phyloP scores from a whole-genome alignment of 306 rosid species.

The Phaseolus lunatus region DNA sequence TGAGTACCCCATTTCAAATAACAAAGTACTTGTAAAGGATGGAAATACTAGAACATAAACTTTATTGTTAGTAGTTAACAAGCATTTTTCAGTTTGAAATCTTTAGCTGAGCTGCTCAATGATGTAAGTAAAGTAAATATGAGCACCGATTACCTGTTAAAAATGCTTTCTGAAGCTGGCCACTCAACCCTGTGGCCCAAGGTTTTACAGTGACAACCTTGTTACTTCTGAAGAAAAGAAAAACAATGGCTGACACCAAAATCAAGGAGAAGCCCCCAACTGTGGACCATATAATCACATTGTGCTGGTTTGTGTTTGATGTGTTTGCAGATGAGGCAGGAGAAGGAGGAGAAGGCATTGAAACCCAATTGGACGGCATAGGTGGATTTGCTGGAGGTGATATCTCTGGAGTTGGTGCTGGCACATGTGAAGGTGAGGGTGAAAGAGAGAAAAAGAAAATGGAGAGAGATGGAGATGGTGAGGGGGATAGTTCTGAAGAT shows the following conservation, averaged over 20 bases:
- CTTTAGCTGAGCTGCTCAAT: neutral
- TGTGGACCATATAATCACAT: constrained; percentile 54
- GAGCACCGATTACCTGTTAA: constrained; percentile 68
- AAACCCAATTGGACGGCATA: constrained; percentile 36
- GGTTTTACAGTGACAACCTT: constrained; percentile 85
- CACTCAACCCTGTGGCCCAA: constrained; percentile 96
- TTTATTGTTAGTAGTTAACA: neutral
- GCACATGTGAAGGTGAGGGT: constrained; percentile 55
- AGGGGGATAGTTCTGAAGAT: constrained; percentile 54
- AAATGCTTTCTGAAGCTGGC: constrained; percentile 94
- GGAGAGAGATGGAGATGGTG: constrained; percentile 55
- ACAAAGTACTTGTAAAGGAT: neutral
- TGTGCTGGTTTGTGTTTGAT: constrained; percentile 47
- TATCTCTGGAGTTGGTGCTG: constrained; percentile 47
- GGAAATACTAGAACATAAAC: constrained; percentile 18
- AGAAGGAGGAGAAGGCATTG: constrained; percentile 58
- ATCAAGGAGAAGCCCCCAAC: constrained; percentile 63
- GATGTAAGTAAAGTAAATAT: constrained; percentile 14
- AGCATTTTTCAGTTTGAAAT: constrained; percentile 28
- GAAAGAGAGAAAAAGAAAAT: constrained; percentile 45
- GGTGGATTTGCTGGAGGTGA: constrained; percentile 54
- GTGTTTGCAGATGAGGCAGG: constrained; percentile 49
- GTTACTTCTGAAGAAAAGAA: constrained; percentile 59
- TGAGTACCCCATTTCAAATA: constrained; percentile 28
- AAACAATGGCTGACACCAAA: constrained; percentile 50